phyloP scores from a whole-genome alignment of 345 rosid species.

The Eucalyptus caleyi region DNA sequence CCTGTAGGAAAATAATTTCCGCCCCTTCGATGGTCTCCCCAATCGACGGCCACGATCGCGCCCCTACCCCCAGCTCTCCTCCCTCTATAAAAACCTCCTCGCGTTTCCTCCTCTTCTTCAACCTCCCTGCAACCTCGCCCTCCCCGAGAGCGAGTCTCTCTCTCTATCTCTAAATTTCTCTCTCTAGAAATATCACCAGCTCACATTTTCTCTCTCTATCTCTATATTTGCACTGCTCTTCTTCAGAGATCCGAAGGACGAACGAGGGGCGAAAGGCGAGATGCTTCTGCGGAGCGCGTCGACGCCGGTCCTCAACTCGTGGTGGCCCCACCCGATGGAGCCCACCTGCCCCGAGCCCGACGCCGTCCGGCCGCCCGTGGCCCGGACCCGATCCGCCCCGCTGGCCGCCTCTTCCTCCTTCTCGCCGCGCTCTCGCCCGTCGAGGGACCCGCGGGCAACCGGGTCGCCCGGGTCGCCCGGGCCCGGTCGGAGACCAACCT shows the following conservation, averaged over 20 bases:
- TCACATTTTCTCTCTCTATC: neutral
- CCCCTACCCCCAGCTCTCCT: too few relatives aligned
- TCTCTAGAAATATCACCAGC: neutral
- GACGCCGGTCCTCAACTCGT: slow-evolving; percentile 54
- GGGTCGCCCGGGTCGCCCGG: slow-evolving; percentile 34
- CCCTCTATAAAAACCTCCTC: too few relatives aligned
- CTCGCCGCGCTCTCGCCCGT: slow-evolving; percentile 10
- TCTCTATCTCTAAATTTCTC: too few relatives aligned
- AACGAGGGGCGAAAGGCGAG: neutral
- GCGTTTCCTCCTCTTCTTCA: too few relatives aligned
- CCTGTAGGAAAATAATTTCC: too few relatives aligned
- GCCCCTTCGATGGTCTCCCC: too few relatives aligned
- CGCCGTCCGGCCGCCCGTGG: slow-evolving; percentile 2
- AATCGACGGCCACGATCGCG: too few relatives aligned
- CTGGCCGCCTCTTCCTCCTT: slow-evolving; percentile 21
- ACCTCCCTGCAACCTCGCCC: too few relatives aligned
- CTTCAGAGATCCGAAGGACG: neutral
- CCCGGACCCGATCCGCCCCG: slow-evolving; percentile 11
- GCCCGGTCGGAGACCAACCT: slow-evolving; percentile 56
- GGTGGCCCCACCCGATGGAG: slow-evolving; percentile 37
- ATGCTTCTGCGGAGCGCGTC: slow-evolving; percentile 82
- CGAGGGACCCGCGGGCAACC: slow-evolving; percentile 11
- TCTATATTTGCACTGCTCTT: neutral
- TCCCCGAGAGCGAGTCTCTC: too few relatives aligned
- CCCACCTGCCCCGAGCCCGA: slow-evolving; percentile 24